A percentile compares a stretch with the other conserved stretches of the same genome.
Conservation (phyloP, 306 rosid species). For the Inga laurina region DNA sequence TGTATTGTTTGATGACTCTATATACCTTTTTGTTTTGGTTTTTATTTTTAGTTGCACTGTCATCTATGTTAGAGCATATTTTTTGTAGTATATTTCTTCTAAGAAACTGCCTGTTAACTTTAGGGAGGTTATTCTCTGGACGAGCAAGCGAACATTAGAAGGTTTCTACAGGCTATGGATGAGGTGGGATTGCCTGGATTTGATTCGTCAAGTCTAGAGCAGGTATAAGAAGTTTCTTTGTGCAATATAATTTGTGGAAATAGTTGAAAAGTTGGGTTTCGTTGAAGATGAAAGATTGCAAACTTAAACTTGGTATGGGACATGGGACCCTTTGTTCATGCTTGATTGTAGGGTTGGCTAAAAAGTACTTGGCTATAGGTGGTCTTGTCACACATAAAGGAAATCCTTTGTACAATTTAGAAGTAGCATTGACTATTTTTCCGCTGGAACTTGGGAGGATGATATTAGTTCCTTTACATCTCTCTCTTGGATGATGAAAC, state of each 20-base stretch:
- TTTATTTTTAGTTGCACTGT: constrained; percentile 10
- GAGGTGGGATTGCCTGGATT: constrained; percentile 82
- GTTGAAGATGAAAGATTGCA: constrained; percentile 2
- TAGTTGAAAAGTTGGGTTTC: not conserved
- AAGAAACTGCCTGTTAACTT: constrained; percentile 31
- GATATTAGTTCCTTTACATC: constrained; percentile 19
- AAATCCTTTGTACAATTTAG: constrained; percentile 23
- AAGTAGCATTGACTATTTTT: constrained; percentile 10
- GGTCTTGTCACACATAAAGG: constrained; percentile 23
- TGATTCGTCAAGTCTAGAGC: constrained; percentile 72
- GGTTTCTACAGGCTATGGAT: constrained; percentile 75
- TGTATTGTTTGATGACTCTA: not conserved
- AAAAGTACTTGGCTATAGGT: constrained; percentile 13
- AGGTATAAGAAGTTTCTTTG: constrained; percentile 56
- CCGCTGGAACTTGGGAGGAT: constrained; percentile 28
- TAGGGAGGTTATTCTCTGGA: constrained; percentile 55
- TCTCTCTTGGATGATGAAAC: constrained; percentile 18
- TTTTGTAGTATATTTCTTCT: constrained; percentile 8
- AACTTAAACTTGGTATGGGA: constrained; percentile 15
- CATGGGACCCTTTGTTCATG: constrained; percentile 10
- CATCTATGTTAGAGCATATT: constrained; percentile 11
- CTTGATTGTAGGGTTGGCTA: constrained; percentile 25
- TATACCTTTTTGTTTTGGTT: not conserved
- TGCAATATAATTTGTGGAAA: constrained; percentile 26
- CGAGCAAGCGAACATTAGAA: constrained; percentile 50